These are phyloP conservation scores for Podaxis sp. DNA, from an alignment of 768 basidiomycete species.

Conservation along the genomic window DNA sequence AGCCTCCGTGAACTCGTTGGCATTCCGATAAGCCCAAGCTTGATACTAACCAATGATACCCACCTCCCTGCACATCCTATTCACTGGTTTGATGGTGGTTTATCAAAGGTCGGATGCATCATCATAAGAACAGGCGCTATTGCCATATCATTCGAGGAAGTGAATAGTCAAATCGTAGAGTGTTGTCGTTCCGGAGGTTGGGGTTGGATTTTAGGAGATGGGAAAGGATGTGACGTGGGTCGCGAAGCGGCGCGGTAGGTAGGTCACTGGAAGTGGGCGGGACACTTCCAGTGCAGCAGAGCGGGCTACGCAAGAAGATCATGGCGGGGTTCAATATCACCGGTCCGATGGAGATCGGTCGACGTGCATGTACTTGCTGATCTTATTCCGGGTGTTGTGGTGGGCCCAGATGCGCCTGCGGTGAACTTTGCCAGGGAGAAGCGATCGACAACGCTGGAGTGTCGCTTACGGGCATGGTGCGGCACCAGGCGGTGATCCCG, in stretches of 20 bases:
- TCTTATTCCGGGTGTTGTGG: constrained; percentile 27
- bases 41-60: constrained; percentile 80
- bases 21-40: constrained; percentile 53
- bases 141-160: constrained; percentile 61
- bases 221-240: constrained; percentile 80
- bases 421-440: constrained; percentile 56
- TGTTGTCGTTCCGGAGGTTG: constrained; percentile 75
- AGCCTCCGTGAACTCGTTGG: constrained; percentile 57
- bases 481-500: constrained; percentile 55
- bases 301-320: constrained; percentile 46
- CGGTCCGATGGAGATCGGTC: constrained; percentile 61
- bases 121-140: constrained; percentile 85
- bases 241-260: constrained; percentile 41
- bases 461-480: constrained; percentile 62
- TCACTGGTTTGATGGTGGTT: constrained; percentile 50
- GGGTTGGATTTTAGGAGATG: constrained; percentile 49
- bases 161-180: constrained; percentile 46
- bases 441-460: constrained; percentile 79
- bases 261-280: constrained; percentile 34
- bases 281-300: constrained; percentile 25
- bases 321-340: constrained; percentile 56
- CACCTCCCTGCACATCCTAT: constrained; percentile 82
- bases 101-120: constrained; percentile 63
- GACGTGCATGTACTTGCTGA: constrained; percentile 62
- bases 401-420: constrained; percentile 13